These are phyloP conservation scores for Chlorophyllum brunneum DNA, from an alignment of 768 basidiomycete species.

Conservation along the genomic window DNA sequence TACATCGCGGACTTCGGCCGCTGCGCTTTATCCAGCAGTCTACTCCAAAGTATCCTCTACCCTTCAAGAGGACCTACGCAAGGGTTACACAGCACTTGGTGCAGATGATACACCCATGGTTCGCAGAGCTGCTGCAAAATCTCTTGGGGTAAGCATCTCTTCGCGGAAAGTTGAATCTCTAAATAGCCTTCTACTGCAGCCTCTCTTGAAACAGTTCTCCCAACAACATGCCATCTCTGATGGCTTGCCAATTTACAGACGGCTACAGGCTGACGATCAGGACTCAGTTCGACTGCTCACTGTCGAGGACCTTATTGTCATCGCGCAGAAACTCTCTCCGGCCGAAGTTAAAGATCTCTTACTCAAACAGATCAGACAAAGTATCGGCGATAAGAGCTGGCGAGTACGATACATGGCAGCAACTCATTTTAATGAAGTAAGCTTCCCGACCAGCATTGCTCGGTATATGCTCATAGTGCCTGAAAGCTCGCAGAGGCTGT, in stretches of 20 bases:
- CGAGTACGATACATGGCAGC: constrained; percentile 98
- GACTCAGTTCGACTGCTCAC: constrained; percentile 96
- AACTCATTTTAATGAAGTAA: constrained; percentile 91
- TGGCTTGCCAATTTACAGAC: constrained; percentile 87
- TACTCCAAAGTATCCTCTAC: constrained; percentile 73
- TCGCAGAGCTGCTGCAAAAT: constrained; percentile 91
- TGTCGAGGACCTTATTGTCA: constrained; percentile 91
- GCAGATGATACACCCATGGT: constrained; percentile 99
- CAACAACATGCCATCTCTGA: constrained; percentile 82
- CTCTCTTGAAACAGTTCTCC: constrained; percentile 74
- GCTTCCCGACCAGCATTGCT: constrained; percentile 10
- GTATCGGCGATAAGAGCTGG: constrained; percentile 96
- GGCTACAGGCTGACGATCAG: constrained; percentile 93
- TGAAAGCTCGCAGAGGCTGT: constrained; percentile 84
- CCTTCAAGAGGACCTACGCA: constrained; percentile 85
- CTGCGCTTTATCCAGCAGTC: constrained; percentile 87
- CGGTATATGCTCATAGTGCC: neutral
- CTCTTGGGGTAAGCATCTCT: constrained; percentile 76
- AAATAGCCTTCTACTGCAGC: constrained; percentile 39
- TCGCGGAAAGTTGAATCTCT: neutral
- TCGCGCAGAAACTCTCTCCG: constrained; percentile 79
- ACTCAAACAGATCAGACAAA: constrained; percentile 81
- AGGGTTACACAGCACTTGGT: constrained; percentile 76
- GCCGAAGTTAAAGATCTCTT: constrained; percentile 91
- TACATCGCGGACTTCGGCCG: constrained; percentile 94